These are phyloP conservation scores for Candida railenensis DNA, from an alignment of 805 yeast species.

Conservation along the genomic window DNA sequence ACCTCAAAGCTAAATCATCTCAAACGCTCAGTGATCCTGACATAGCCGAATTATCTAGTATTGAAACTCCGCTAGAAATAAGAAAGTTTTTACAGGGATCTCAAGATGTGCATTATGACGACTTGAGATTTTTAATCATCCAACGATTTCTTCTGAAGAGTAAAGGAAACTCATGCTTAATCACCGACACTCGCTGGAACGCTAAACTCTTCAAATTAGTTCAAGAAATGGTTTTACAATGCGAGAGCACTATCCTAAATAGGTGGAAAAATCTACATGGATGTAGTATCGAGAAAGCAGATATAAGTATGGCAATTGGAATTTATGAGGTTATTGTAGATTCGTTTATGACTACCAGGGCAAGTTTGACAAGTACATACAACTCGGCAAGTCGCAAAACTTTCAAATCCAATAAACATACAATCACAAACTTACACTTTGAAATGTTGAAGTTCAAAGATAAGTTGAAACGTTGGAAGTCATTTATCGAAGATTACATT, in stretches of 20 bases:
- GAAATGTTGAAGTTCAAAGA: constrained; percentile 38
- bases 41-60: constrained; percentile 1
- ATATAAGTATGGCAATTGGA: constrained; percentile 30
- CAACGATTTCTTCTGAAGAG: constrained; percentile 16
- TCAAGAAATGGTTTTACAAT: constrained; percentile 32
- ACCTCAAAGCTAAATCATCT: constrained; percentile 1
- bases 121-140: constrained; percentile 25
- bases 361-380: constrained; percentile 18
- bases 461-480: constrained; percentile 51
- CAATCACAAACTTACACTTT: constrained; percentile 34
- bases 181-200: constrained; percentile 42
- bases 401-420: constrained; percentile 24
- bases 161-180: constrained; percentile 19
- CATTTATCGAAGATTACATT: constrained; percentile 28
- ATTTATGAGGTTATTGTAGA: constrained; percentile 50
- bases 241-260: constrained; percentile 21
- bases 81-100: constrained; percentile 11
- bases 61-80: constrained; percentile 15
- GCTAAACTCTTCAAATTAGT: constrained; percentile 30
- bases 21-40: background rate
- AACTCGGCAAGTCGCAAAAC: constrained; percentile 15
- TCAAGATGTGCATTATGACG: constrained; percentile 9
- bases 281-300: background rate
- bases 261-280: constrained; percentile 3
- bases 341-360: constrained; percentile 31